Evolutionary conservation across 2,329 filamentous ascomycete species (phyloP).

Genomic region (Alternaria atra): DNA sequence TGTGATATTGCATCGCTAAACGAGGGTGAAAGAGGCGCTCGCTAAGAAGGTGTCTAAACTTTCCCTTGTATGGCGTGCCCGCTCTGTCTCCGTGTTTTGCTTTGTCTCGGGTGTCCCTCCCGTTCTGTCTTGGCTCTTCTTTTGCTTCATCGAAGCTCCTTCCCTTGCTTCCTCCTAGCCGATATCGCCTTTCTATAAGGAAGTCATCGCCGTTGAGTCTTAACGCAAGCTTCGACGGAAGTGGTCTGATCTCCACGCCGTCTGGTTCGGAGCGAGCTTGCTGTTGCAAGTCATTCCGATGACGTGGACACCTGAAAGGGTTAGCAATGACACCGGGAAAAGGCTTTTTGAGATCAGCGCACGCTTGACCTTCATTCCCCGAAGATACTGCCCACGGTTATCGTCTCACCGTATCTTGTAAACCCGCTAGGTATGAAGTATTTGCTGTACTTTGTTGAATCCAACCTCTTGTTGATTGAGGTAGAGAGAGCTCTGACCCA

Average conservation of each 20-base stretch:
- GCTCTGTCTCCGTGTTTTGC: too few species aligned
- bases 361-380: slow-evolving; percentile 8
- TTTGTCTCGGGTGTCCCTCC: too few species aligned
- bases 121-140: too few species aligned
- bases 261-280: background rate
- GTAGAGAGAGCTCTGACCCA: slow-evolving; percentile 21
- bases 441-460: slow-evolving; percentile 24
- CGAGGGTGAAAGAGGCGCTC: too few species aligned
- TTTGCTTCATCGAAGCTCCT: too few species aligned
- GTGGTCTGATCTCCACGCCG: background rate
- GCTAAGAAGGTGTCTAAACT: too few species aligned
- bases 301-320: too few species aligned
- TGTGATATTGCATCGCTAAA: too few species aligned
- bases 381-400: slow-evolving; percentile 17
- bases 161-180: background rate
- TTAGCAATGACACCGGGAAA: background rate
- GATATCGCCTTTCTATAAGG: background rate
- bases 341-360: background rate
- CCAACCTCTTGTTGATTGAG: slow-evolving; percentile 24
- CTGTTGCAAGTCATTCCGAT: too few species aligned
- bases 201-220: background rate
- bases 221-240: background rate
- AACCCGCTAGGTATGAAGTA: slow-evolving; percentile 19
- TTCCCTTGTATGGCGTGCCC: too few species aligned
- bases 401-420: slow-evolving; percentile 22